Conservation (phyloP, 306 rosid genomes). For the Trifolium dubium region DNA sequence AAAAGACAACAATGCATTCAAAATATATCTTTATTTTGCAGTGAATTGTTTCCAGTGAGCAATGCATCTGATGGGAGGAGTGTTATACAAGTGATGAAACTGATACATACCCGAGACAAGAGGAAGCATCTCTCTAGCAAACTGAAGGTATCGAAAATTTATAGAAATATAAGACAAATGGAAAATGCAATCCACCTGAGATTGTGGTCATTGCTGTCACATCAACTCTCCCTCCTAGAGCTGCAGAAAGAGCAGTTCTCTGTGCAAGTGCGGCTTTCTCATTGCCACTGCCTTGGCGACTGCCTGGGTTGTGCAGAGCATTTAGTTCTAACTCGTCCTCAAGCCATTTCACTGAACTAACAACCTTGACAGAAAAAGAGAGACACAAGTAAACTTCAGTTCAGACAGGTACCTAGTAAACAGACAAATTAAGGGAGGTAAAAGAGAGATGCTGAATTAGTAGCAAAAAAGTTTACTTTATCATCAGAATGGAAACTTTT, state of each 20-base stretch:
- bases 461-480: conserved; percentile 11
- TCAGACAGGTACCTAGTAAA: conserved; percentile 20
- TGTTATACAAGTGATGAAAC: conserved; percentile 23
- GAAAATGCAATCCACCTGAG: conserved; percentile 66
- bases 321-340: conserved; percentile 97
- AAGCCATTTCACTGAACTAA: conserved; percentile 98
- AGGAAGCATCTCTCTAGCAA: conserved; percentile 33
- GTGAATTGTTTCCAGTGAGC: conserved; percentile 31
- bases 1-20: conserved; percentile 14
- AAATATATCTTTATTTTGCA: conserved; percentile 26
- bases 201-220: conserved; percentile 85
- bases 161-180: conserved; percentile 32
- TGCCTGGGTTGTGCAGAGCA: conserved; percentile 96
- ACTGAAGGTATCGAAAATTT: conserved; percentile 1
- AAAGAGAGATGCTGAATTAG: conserved; percentile 20
- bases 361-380: conserved; percentile 67
- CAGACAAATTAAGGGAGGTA: conserved; percentile 7
- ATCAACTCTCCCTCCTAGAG: conserved; percentile 96
- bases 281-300: conserved; percentile 86
- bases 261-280: conserved; percentile 95
- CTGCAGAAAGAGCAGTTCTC: conserved; percentile 93
- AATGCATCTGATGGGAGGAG: conserved; percentile 25
- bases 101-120: neutral
- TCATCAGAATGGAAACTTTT: conserved; percentile 11
- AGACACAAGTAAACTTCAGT: conserved; percentile 30